Evolutionary conservation across 352 stramenopile genomes (phyloP), one percentile per base, ranked within the genome.

Genomic region (Blastocystis sp.): DNA sequence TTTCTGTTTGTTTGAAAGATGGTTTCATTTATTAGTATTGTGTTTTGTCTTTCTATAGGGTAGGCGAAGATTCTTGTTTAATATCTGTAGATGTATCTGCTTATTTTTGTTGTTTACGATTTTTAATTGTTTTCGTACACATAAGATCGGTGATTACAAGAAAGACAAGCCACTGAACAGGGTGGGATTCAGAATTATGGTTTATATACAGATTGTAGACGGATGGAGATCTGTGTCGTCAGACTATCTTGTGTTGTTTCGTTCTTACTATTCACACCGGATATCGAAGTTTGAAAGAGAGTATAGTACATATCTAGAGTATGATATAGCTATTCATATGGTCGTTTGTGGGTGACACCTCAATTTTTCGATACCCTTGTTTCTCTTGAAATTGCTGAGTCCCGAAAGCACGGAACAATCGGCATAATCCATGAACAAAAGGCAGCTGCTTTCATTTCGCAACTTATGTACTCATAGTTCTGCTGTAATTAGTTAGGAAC

Each of bases 291-390:
- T 78, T 2, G 33, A 78, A 78, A 53, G 37, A 68, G 48, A 68
- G 48, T 68, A 27, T 1, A 33, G 56, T 51, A 68, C 11, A 44
- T 5, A 68, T 84, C 27, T 17, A 19, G n/a, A n/a, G n/a, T 66
- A 68, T 75, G 3, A 53, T 56, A 51, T 68, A 66, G 37, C 51
- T 33, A 51, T 33, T 53, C 53, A 0, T 84, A 69, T 68, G 73
- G 22, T 22, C 53, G 53, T 22, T 40, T 84, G 53, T 84, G 73
- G 73, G 54, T 84, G 33, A 66, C 73, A 3, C 73, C 73, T 13
- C 48, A 64, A 24, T 84, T 58, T 19, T 84, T 84, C n/a, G 48
- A 66, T n/a, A 54, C 22, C 7, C 68, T 84, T 30, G 13, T n/a
- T 15, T 42, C 44, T 24, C 27, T 42, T 42, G 37, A 66, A 11